Base-by-base conservation (phyloP, 2,329 filamentous ascomycete genomes). In the Setomelanomma holmii region DNA sequence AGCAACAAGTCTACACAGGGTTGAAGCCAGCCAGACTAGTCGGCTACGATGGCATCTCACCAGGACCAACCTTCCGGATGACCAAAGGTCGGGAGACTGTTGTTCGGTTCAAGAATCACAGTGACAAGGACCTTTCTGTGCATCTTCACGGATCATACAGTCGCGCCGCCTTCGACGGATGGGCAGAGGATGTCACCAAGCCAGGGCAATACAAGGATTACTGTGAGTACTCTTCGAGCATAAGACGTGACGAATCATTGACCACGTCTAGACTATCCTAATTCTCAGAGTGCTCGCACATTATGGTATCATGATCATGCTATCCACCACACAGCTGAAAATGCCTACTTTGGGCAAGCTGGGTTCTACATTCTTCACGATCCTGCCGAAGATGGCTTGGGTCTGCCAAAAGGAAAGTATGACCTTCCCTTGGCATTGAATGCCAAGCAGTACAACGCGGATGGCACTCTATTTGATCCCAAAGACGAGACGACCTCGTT, bases 301-400 rank as follows among this genome's bases (percentile, higher is more conserved):
- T 70, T 86, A 16, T 86, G 84, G 84, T 86, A 86, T 78, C 64
- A 72, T 44, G 77, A 78, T 41, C 77, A 79, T 51, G 75, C 76
- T 5, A 65, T 74, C 27, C 66, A 72, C 23, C 70, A 75, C 47
- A 86, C 84, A 10, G 80, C 82, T 7, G 75, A 81, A 49, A 85
- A 87, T 60, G 82, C 81, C 23, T 85, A 84, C 66, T 80, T 80
- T 41, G 84, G 84, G 7, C 83, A 85, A 67, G 80, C 82, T 16
- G 84, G 84, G 7, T 79, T 81, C 44, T 86, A 86, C 61, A 80
- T 86, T 47, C 59, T 86, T 33, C 72, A 76, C 10, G 84, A 86
- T 60, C 67, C 77, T 11, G 76, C 75, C 2, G 82, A 86, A 49
- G 76, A 81, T 20, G 60, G 64, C 1, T 74, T 86, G 4, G 75